Base-by-base conservation (phyloP, 345 rosid species). In the Xanthoceras sorbifolium region DNA sequence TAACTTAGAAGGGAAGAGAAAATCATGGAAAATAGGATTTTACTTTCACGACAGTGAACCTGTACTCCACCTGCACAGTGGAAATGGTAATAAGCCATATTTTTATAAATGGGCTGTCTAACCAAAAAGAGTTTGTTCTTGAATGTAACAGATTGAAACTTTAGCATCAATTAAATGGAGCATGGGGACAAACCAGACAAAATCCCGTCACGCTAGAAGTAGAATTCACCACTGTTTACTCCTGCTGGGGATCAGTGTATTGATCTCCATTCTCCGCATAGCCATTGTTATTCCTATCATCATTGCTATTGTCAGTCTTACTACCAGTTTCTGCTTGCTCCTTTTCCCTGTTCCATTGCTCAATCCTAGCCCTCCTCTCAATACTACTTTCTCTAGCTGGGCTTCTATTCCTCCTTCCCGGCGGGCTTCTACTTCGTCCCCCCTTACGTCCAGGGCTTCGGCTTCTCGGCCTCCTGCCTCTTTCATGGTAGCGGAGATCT, bases 271-370 rank as follows among this genome's bases (percentile, higher is more conserved):
- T 80, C 18, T 72, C 44, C 0, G 75, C n/a, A 66, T 65, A 62
- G 61, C 65, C 82, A 61, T 80, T 77, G 72, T 14, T 25, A 28
- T 55, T 54, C 73, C 74, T 65, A 28, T 75, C 80, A 69, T 67
- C 73, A 36, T 74, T 23, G 44, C 60, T 46, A 54, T 69, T 64
- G 71, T 77, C 80, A 40, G 32, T 36, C 36, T 77, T 77, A 32
- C 36, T 25, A 46, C 69, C 67, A 36, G 78, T 36, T 17, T 71
- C 85, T 28, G 46, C 31, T 40, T 80, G 61, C n/a, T 87, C 90
- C 80, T 79, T 89, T 69, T 87, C 92, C 83, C 85, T 81, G 77
- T 89, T 89, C 90, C 92, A 89, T 60, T 79, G 90, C 79, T 84
- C 90, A 29, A 89, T 87, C 77, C 82, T 87, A 17, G 90, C 92